Conservation (phyloP, 2,329 filamentous ascomycete species). For the Didymella glomerata region DNA sequence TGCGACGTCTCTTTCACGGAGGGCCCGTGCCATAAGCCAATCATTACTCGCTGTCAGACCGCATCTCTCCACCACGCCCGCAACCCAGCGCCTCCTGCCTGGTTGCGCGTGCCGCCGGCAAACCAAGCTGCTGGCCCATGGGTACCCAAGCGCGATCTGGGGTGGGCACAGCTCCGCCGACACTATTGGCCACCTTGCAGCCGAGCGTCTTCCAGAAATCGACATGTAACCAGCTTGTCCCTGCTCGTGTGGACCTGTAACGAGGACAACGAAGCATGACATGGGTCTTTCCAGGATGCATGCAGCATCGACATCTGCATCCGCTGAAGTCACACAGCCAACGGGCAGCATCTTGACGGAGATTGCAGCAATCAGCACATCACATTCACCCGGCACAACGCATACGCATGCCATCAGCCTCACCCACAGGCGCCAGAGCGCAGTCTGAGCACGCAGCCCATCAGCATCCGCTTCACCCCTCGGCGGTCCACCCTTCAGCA, state of each 20-base stretch:
- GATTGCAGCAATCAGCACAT: slow-evolving; percentile 45
- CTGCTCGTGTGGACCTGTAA: slow-evolving; percentile 31
- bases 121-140: slow-evolving; percentile 45
- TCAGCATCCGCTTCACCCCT: slow-evolving; percentile 25
- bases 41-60: slow-evolving; percentile 8
- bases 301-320: slow-evolving; percentile 40
- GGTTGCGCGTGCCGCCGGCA: slow-evolving; percentile 42
- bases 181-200: slow-evolving; percentile 34
- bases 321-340: slow-evolving; percentile 39
- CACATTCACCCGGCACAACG: slow-evolving; percentile 31
- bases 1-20: slow-evolving; percentile 28
- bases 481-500: slow-evolving; percentile 27
- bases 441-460: slow-evolving; percentile 31
- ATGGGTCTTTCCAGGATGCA: slow-evolving; percentile 32
- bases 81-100: slow-evolving; percentile 39
- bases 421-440: slow-evolving; percentile 21
- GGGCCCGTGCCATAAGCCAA: slow-evolving; percentile 21
- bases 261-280: slow-evolving; percentile 33
- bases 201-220: slow-evolving; percentile 50
- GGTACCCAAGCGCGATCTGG: slow-evolving; percentile 46
- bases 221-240: slow-evolving; percentile 31
- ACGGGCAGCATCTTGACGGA: slow-evolving; percentile 42
- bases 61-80: slow-evolving; percentile 26
- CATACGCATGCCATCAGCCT: slow-evolving; percentile 35
- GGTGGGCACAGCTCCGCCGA: slow-evolving; percentile 31